Evolutionary conservation across 257 asterid species (phyloP).

Genomic region (Solanum sejunctum): DNA sequence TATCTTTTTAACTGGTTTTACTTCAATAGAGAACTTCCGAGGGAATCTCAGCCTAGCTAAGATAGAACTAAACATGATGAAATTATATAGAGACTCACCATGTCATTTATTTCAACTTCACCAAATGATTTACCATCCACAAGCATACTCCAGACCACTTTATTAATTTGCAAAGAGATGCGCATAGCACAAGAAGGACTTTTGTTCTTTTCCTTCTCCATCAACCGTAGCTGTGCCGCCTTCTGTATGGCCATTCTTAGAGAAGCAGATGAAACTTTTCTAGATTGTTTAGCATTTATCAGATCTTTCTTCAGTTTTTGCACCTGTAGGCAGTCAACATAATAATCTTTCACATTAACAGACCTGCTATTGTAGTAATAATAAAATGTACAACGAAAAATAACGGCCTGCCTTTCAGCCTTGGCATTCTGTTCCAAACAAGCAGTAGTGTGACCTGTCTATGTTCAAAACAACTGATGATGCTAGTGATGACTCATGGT

Average conservation of each 20-base stretch:
- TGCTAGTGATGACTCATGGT: background rate
- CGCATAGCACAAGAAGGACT: constrained; percentile 99
- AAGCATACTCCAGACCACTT: constrained; percentile 97
- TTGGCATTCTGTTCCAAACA: background rate
- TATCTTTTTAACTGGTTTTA: background rate
- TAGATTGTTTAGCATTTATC: constrained; percentile 53
- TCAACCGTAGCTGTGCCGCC: constrained; percentile 87
- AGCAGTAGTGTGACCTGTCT: background rate
- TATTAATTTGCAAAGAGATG: constrained; percentile 78
- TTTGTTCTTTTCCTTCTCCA: constrained; percentile 92
- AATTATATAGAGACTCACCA: constrained; percentile 44
- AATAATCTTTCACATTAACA: background rate
- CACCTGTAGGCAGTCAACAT: constrained; percentile 35
- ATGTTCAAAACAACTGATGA: background rate
- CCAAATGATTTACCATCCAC: constrained; percentile 97
- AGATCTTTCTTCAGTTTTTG: constrained; percentile 80
- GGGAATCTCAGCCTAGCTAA: background rate
- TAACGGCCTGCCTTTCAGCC: background rate
- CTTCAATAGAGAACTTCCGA: background rate
- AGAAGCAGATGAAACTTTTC: constrained; percentile 85
- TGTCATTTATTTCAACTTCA: constrained; percentile 96
- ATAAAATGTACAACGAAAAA: background rate
- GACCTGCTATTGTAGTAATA: background rate
- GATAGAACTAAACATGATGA: background rate
- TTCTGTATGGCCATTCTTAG: constrained; percentile 85